These are phyloP conservation scores for Fusarium albosuccineum DNA, from an alignment of 2,329 filamentous ascomycete species.

Conservation along the genomic window DNA sequence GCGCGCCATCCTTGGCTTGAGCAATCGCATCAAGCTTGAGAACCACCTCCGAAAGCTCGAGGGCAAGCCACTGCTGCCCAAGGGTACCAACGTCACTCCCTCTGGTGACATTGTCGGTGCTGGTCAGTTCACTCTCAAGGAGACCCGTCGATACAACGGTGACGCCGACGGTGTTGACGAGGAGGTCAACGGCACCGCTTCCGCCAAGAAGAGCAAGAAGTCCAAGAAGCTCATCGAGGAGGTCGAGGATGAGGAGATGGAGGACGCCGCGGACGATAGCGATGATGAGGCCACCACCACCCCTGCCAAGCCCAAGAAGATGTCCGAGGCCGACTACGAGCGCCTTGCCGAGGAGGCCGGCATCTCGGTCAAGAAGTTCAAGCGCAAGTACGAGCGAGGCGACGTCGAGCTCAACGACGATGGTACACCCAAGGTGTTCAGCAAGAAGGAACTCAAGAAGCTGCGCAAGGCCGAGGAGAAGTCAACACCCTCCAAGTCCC, in stretches of 20 bases:
- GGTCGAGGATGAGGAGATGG: constrained; percentile 60
- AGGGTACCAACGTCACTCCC: constrained; percentile 80
- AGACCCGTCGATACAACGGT: constrained; percentile 92
- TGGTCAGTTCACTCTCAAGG: constrained; percentile 91
- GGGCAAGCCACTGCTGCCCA: constrained; percentile 87
- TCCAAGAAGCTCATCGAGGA: constrained; percentile 59
- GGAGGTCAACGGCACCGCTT: constrained; percentile 56
- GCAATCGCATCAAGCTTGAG: constrained; percentile 79
- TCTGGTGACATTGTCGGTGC: constrained; percentile 74
- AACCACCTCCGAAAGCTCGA: constrained; percentile 82
- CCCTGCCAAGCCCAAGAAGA: constrained; percentile 56
- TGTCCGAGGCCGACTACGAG: constrained; percentile 69
- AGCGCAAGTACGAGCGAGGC: constrained; percentile 81
- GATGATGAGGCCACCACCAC: constrained; percentile 50
- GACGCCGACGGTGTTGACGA: constrained; percentile 89
- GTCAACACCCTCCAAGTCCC: constrained; percentile 57
- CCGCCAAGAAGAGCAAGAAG: constrained; percentile 53
- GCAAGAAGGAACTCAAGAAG: constrained; percentile 84
- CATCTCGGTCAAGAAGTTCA: constrained; percentile 80
- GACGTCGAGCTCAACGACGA: constrained; percentile 76
- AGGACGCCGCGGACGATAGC: constrained; percentile 56
- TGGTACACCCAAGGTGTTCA: constrained; percentile 75
- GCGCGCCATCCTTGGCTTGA: constrained; percentile 82
- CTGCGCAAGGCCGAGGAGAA: constrained; percentile 72
- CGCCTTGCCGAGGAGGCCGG: constrained; percentile 75